phyloP scores from a whole-genome alignment of 352 stramenopile genomes.

The Plasmopara viticola region DNA sequence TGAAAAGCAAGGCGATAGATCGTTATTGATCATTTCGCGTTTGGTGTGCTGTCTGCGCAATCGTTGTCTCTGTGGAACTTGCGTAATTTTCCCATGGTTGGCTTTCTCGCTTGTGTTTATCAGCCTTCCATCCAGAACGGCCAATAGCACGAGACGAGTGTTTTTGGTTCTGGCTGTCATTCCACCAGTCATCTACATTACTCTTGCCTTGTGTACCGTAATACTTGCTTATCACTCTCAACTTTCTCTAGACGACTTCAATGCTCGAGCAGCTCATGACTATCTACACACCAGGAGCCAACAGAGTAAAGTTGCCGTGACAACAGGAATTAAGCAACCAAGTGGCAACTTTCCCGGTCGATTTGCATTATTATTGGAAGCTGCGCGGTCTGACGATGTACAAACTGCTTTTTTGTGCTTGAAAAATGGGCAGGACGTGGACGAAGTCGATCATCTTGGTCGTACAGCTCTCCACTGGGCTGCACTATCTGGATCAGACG shows the following conservation, averaged over 20 bases:
- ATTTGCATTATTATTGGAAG: slow-evolving; percentile 59
- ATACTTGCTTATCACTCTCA: slow-evolving; percentile 49
- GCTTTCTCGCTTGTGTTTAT: slow-evolving; percentile 52
- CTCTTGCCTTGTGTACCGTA: slow-evolving; percentile 29
- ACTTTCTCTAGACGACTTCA: slow-evolving; percentile 40
- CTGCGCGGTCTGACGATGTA: slow-evolving; percentile 37
- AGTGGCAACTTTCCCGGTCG: slow-evolving; percentile 35
- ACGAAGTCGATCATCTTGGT: slow-evolving; percentile 60
- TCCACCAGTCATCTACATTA: slow-evolving; percentile 33
- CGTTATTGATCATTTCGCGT: slow-evolving; percentile 30
- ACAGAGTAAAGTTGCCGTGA: slow-evolving; percentile 51
- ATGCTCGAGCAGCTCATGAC: slow-evolving; percentile 50
- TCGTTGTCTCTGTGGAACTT: slow-evolving; percentile 45
- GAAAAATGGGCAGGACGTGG: slow-evolving; percentile 45
- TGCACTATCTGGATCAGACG: slow-evolving; percentile 43
- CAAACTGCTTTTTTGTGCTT: slow-evolving; percentile 54
- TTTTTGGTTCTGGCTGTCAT: slow-evolving; percentile 45
- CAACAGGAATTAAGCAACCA: slow-evolving; percentile 23
- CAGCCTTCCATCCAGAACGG: slow-evolving; percentile 23
- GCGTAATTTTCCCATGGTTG: slow-evolving; percentile 45
- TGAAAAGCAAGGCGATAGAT: slow-evolving; percentile 33
- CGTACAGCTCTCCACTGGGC: slow-evolving; percentile 65
- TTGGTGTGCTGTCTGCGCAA: slow-evolving; percentile 64
- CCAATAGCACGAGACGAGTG: slow-evolving; percentile 18
- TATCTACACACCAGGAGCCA: slow-evolving; percentile 38